phyloP scores from a whole-genome alignment of 2,329 filamentous ascomycete species.

The Aspergillus arachidicola region DNA sequence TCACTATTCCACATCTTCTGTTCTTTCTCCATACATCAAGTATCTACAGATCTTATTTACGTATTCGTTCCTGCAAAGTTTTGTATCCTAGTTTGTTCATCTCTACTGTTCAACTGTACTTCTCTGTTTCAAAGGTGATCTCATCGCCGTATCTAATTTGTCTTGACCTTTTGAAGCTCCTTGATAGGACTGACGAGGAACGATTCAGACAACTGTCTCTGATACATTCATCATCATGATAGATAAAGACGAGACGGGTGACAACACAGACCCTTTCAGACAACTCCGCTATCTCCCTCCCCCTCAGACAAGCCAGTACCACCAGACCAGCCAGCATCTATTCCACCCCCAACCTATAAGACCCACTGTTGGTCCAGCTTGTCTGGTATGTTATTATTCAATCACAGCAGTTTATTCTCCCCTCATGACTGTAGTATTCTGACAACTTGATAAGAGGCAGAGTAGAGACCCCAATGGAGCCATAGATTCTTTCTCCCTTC shows the following conservation, averaged over 20 bases:
- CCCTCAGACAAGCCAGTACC: not conserved
- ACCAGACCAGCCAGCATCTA: not conserved
- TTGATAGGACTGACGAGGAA: not conserved
- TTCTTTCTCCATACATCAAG: not conserved
- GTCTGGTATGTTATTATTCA: not conserved
- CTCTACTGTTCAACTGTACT: not conserved
- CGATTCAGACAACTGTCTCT: not conserved
- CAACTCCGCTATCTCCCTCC: conserved; percentile 8
- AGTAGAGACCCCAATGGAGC: not conserved
- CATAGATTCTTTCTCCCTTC: not conserved
- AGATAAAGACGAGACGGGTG: not conserved
- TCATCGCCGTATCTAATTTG: not conserved
- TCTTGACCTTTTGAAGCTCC: not conserved
- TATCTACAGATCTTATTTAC: not conserved
- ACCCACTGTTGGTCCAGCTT: not conserved
- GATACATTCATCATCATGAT: not conserved
- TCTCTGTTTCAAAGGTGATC: not conserved
- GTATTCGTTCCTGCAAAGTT: not conserved
- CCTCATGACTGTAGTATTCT: not conserved
- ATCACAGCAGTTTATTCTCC: too few species aligned
- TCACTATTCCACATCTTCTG: not conserved
- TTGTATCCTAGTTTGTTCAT: not conserved
- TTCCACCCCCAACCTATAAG: not conserved
- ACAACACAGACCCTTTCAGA: not conserved
- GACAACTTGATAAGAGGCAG: not conserved